phyloP scores from a whole-genome alignment of 306 rosid genomes.

The Carpinus fangiana region DNA sequence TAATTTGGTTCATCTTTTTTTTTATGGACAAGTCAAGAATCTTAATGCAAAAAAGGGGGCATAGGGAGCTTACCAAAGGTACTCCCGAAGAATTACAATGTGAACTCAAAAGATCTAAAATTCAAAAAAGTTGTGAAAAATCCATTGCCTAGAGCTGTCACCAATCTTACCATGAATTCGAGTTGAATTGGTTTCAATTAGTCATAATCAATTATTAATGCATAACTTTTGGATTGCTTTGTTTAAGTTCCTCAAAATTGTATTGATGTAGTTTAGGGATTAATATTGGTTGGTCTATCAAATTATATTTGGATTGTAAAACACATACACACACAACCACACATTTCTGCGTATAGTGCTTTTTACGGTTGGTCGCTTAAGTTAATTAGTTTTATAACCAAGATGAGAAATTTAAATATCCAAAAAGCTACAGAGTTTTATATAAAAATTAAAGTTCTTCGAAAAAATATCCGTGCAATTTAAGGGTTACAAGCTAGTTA shows the following conservation, averaged over 20 bases:
- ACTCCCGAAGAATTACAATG: too few relatives aligned
- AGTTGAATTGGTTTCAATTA: not conserved
- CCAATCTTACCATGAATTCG: not conserved
- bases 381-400: too few relatives aligned
- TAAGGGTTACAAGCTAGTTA: too few relatives aligned
- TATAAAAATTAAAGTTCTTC: too few relatives aligned
- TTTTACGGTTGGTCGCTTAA: too few relatives aligned
- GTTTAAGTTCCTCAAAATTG: not conserved
- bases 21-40: not conserved
- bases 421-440: too few relatives aligned
- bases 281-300: not conserved
- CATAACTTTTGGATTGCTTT: not conserved
- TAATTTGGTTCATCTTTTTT: too few relatives aligned
- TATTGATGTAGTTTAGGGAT: not conserved
- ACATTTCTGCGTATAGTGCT: too few relatives aligned
- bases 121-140: not conserved
- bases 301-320: not conserved
- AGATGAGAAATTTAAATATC: too few relatives aligned
- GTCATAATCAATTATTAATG: not conserved
- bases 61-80: not conserved
- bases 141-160: not conserved
- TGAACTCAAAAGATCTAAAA: not conserved
- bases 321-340: too few relatives aligned
- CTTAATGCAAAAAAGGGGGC: not conserved
- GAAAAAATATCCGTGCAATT: too few relatives aligned